These are phyloP conservation scores for Melampsora occidentalis DNA, from an alignment of 1,284 basidiomycete species.

Conservation along the genomic window DNA sequence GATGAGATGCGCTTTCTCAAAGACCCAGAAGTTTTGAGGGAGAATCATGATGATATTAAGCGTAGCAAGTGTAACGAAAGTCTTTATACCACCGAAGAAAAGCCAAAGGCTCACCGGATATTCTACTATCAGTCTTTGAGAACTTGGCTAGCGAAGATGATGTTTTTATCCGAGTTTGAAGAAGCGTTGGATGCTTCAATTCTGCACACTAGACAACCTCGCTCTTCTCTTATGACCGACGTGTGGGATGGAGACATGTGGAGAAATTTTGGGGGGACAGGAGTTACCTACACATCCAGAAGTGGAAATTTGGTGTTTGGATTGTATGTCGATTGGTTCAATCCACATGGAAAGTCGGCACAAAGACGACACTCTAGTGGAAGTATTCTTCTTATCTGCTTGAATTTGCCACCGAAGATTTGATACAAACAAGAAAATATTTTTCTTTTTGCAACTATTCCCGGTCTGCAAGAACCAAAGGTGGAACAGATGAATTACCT, in stretches of 20 bases:
- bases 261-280: not conserved
- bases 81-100: too few species aligned
- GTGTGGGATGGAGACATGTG: conserved; percentile 23
- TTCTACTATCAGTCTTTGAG: conserved; percentile 13
- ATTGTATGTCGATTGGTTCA: conserved; percentile 23
- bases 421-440: conserved; percentile 10
- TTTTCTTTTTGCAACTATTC: conserved; percentile 18
- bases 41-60: too few species aligned
- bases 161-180: not conserved
- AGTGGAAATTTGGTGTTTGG: conserved; percentile 27
- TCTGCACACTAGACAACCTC: not conserved
- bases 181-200: not conserved
- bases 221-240: not conserved
- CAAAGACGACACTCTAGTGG: not conserved
- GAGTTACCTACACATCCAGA: not conserved
- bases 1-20: too few species aligned
- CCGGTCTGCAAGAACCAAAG: not conserved
- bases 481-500: not conserved
- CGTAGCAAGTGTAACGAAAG: too few species aligned
- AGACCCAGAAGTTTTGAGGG: too few species aligned
- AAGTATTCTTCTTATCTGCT: not conserved
- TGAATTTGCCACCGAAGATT: conserved; percentile 1
- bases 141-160: conserved; percentile 4
- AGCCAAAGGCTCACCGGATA: too few species aligned
- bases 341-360: not conserved